phyloP scores from a whole-genome alignment of 2,329 filamentous ascomycete species.

The Paecilomyces sp. region DNA sequence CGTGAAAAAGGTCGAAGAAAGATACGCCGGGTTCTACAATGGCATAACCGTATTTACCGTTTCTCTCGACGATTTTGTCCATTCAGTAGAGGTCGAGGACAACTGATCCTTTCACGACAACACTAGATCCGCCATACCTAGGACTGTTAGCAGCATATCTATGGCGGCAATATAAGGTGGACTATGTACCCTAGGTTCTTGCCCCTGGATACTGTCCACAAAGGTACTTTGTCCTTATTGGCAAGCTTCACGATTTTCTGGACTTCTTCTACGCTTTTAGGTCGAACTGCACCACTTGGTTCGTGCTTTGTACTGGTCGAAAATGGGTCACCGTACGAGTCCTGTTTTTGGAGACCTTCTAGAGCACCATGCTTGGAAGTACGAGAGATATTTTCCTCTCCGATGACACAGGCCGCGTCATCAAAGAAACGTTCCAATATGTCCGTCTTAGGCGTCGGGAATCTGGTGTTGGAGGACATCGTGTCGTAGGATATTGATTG shows the following conservation, averaged over 20 bases:
- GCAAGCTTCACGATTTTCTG: background rate
- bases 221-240: conserved; percentile 1
- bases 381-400: background rate
- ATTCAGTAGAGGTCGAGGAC: conserved; percentile 36
- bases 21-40: conserved; percentile 39
- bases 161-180: background rate
- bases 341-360: background rate
- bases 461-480: background rate
- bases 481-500: too few relatives aligned
- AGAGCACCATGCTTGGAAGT: background rate
- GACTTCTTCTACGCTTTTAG: background rate
- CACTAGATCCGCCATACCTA: conserved; percentile 43
- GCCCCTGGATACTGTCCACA: conserved; percentile 1
- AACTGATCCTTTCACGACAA: conserved; percentile 36
- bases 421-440: background rate
- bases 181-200: background rate
- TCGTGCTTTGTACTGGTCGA: background rate
- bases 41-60: conserved; percentile 21
- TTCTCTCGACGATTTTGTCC: conserved; percentile 25
- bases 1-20: background rate
- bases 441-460: background rate
- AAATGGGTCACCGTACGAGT: background rate
- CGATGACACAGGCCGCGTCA: background rate
- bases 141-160: background rate
- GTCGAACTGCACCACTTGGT: background rate